Evolutionary conservation across 2,329 filamentous ascomycete species (phyloP).

Genomic region (Xylaria sp.): DNA sequence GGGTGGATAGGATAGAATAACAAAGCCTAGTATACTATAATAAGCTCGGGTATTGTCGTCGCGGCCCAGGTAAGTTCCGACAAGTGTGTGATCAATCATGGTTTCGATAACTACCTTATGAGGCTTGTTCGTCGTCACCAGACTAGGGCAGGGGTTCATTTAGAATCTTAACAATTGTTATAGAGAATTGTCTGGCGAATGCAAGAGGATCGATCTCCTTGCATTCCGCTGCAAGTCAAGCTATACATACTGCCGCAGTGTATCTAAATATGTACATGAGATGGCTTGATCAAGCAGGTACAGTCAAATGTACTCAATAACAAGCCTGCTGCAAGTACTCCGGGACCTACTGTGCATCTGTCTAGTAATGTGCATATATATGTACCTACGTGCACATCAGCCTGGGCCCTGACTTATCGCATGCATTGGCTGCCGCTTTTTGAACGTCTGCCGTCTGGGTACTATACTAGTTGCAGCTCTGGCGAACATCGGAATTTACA

Average conservation of each 20-base stretch:
- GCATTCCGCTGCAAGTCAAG: constrained; percentile 34
- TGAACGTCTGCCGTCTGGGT: constrained; percentile 37
- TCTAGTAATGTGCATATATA: constrained; percentile 29
- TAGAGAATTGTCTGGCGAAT: constrained; percentile 26
- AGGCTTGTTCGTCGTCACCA: background rate
- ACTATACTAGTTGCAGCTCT: constrained; percentile 39
- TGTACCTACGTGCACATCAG: constrained; percentile 25
- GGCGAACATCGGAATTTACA: constrained; percentile 36
- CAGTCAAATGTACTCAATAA: constrained; percentile 8
- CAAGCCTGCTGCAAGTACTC: constrained; percentile 11
- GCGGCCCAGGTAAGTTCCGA: background rate
- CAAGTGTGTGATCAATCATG: background rate
- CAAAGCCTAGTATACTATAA: too few species aligned
- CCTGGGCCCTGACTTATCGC: constrained; percentile 50
- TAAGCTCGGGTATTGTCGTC: background rate
- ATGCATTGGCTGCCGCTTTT: constrained; percentile 53
- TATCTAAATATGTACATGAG: constrained; percentile 7
- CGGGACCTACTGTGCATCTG: constrained; percentile 31
- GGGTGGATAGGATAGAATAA: too few species aligned
- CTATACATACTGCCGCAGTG: constrained; percentile 14
- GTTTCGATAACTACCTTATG: background rate
- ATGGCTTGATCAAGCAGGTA: constrained; percentile 5
- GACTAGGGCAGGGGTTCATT: background rate
- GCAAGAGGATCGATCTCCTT: constrained; percentile 32
- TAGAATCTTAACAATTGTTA: constrained; percentile 1